Evolutionary conservation across 805 yeast genomes (phyloP).

Genomic region (Blastobotrys muscicola): DNA sequence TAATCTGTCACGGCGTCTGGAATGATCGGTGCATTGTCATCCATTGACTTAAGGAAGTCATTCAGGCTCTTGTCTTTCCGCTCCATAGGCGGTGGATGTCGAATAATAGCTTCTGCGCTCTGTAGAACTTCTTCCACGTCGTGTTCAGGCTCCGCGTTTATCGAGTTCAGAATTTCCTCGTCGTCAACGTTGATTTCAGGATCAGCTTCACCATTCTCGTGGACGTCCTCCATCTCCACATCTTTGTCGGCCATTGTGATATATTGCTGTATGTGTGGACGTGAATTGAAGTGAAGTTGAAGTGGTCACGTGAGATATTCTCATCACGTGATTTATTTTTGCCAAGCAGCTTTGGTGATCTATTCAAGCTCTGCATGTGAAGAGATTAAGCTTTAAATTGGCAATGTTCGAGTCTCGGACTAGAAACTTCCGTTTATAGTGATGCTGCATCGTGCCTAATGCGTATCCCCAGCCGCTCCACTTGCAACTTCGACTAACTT

Average conservation of each 20-base stretch:
- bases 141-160: conserved; percentile 21
- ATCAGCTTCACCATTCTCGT: conserved; percentile 3
- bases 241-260: neutral
- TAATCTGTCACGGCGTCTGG: conserved; percentile 96
- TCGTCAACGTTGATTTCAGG: conserved; percentile 4
- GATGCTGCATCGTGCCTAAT: too few relatives aligned
- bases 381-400: too few relatives aligned
- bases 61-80: conserved; percentile 35
- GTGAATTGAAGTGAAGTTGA: too few relatives aligned
- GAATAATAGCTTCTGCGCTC: conserved; percentile 17
- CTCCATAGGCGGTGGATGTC: conserved; percentile 16
- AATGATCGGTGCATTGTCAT: conserved; percentile 88
- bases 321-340: too few relatives aligned
- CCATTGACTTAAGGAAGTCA: conserved; percentile 82
- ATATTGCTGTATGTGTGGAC: neutral
- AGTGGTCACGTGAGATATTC: too few relatives aligned
- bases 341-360: too few relatives aligned
- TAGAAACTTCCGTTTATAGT: too few relatives aligned
- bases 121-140: conserved; percentile 14
- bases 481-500: too few relatives aligned
- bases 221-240: conserved; percentile 2
- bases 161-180: conserved; percentile 15
- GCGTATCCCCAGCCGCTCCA: too few relatives aligned
- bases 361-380: too few relatives aligned
- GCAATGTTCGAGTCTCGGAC: too few relatives aligned